Percentiles rank a stretch among this genome's conserved stretches.
Conservation (phyloP, 2,329 filamentous ascomycete genomes). For the Trichoderma pleuroti region DNA sequence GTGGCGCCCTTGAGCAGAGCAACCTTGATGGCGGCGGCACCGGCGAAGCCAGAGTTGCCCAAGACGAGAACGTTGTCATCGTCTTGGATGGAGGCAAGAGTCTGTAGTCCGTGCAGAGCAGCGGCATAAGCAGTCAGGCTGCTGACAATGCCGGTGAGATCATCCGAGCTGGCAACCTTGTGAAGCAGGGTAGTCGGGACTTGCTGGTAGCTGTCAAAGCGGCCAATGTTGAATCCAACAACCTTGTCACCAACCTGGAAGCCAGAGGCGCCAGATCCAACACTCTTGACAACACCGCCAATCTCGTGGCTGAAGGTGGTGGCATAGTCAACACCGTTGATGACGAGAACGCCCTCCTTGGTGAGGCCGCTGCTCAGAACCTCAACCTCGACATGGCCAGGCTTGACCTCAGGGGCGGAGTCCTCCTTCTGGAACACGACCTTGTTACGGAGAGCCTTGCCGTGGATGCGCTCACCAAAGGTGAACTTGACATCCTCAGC, state of each 20-base stretch:
- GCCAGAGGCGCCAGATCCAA: slow-evolving; percentile 20
- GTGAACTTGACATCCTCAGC: slow-evolving; percentile 18
- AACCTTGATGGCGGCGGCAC: slow-evolving; percentile 30
- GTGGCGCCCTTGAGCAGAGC: slow-evolving; percentile 24
- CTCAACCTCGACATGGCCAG: slow-evolving; percentile 27
- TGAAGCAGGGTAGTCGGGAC: slow-evolving; percentile 21
- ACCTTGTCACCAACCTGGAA: slow-evolving; percentile 27
- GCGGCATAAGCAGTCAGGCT: slow-evolving; percentile 5
- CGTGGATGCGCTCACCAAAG: slow-evolving; percentile 20
- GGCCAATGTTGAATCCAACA: slow-evolving; percentile 26
- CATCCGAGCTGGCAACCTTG: slow-evolving; percentile 6
- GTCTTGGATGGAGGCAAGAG: background rate
- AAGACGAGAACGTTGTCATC: slow-evolving; percentile 30
- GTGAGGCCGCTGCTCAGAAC: slow-evolving; percentile 25
- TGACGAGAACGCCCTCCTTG: slow-evolving; percentile 26
- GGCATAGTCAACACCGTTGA: slow-evolving; percentile 27
- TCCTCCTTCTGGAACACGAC: slow-evolving; percentile 23
- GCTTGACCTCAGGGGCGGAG: slow-evolving; percentile 18
- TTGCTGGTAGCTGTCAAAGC: slow-evolving; percentile 29
- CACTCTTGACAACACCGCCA: slow-evolving; percentile 26
- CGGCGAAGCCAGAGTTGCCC: slow-evolving; percentile 30
- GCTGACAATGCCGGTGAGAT: slow-evolving; percentile 30
- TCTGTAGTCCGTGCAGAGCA: slow-evolving; percentile 24
- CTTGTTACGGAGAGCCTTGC: slow-evolving; percentile 21
- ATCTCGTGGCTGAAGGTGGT: slow-evolving; percentile 27